A percentile compares a stretch with the other conserved stretches of the same genome.
phyloP scores from a whole-genome alignment of 331 rosid genomes.

The Malus hybrid region DNA sequence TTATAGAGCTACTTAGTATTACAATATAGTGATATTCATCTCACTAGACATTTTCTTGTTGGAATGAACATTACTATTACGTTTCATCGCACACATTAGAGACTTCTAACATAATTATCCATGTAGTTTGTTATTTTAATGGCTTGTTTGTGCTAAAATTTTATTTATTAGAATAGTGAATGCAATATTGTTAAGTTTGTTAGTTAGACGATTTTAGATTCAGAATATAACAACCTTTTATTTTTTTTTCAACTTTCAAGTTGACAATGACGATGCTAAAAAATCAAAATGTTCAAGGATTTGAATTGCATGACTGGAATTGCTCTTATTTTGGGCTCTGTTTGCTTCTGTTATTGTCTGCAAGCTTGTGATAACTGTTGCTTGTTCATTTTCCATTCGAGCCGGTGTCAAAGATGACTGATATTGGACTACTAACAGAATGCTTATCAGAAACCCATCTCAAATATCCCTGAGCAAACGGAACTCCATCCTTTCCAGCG shows the following conservation, averaged over 20 bases:
- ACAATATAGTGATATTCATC: too few species aligned
- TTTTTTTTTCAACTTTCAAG: neutral
- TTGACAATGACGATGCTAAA: neutral
- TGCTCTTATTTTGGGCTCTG: neutral
- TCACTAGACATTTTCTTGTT: too few species aligned
- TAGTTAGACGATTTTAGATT: too few species aligned
- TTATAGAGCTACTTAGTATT: too few species aligned
- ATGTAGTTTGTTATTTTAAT: too few species aligned
- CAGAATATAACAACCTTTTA: too few species aligned
- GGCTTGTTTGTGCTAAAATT: too few species aligned
- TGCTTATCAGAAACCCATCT: slow-evolving; percentile 12
- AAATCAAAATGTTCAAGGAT: neutral
- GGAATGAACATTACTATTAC: too few species aligned
- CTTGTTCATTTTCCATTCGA: neutral
- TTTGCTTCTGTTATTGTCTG: neutral
- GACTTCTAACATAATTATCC: too few species aligned
- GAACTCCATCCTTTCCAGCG: neutral
- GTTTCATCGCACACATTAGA: too few species aligned
- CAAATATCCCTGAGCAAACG: slow-evolving; percentile 18
- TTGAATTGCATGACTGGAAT: neutral
- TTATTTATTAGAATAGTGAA: too few species aligned
- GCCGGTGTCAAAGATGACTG: neutral
- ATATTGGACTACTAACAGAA: slow-evolving; percentile 14
- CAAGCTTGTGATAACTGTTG: neutral
- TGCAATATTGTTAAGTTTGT: too few species aligned